These are phyloP conservation scores for Pouteria campechiana DNA, from an alignment of 179 eudicot genomes.

Conservation along the genomic window DNA sequence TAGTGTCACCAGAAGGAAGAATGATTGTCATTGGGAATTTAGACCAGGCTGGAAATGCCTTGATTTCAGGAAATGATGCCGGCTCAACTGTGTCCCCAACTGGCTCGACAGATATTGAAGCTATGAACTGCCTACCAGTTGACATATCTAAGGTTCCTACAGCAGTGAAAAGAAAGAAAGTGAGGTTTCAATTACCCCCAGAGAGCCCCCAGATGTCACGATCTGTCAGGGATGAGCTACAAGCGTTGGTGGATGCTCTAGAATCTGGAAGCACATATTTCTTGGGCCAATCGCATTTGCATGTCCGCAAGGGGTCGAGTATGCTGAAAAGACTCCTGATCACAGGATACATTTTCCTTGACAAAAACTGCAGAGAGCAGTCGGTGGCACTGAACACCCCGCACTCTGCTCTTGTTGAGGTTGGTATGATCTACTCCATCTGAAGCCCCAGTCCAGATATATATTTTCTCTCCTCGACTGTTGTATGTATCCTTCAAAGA, in stretches of 20 bases:
- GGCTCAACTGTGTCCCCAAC: neutral
- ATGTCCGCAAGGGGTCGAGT: slow-evolving; percentile 46
- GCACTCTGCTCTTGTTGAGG: slow-evolving; percentile 69
- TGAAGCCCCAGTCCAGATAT: no score
- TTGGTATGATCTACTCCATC: slow-evolving; percentile 55
- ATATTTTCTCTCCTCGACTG: no score
- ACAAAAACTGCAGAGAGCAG: slow-evolving; percentile 59
- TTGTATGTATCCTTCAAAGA: no score
- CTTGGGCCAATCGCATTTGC: slow-evolving; percentile 57
- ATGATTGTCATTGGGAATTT: slow-evolving; percentile 22
- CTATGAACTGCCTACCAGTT: neutral
- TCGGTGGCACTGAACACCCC: slow-evolving; percentile 66
- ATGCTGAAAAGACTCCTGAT: slow-evolving; percentile 48
- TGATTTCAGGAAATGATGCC: slow-evolving; percentile 5
- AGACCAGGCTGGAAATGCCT: slow-evolving; percentile 7
- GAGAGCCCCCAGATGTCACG: slow-evolving; percentile 26
- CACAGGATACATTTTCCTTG: slow-evolving; percentile 46
- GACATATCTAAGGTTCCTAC: slow-evolving; percentile 5
- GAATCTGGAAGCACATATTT: slow-evolving; percentile 81
- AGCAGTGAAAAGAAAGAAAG: slow-evolving; percentile 23
- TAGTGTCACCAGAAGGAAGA: slow-evolving; percentile 21
- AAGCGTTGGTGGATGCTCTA: slow-evolving; percentile 61
- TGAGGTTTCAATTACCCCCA: slow-evolving; percentile 47
- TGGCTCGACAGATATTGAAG: neutral
- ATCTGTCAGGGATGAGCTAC: slow-evolving; percentile 50